These are phyloP conservation scores for Suhomyces terraborum DNA, from an alignment of 1,139 yeast genomes.

Conservation along the genomic window DNA sequence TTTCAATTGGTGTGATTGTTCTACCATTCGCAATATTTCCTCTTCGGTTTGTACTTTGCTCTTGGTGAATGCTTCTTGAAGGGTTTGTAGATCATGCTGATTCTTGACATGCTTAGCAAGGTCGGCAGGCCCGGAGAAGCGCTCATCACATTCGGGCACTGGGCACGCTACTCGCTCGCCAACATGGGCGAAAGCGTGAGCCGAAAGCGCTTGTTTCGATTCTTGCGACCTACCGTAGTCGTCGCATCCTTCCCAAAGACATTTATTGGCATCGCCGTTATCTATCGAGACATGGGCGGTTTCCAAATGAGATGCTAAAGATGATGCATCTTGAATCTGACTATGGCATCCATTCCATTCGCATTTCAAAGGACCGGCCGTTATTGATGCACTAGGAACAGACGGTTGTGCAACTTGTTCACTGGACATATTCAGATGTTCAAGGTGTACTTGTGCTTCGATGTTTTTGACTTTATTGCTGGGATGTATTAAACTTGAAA, in stretches of 20 bases:
- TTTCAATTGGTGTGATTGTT: slow-evolving; percentile 37
- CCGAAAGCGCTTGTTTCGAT: slow-evolving; percentile 57
- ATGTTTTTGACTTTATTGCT: no score
- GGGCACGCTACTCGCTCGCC: slow-evolving; percentile 70
- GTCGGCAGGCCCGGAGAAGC: slow-evolving; percentile 61
- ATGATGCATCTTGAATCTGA: slow-evolving; percentile 18
- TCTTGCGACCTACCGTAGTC: slow-evolving; percentile 58
- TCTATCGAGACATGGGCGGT: slow-evolving; percentile 30
- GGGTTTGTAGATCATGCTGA: slow-evolving; percentile 55
- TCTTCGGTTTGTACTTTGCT: slow-evolving; percentile 18
- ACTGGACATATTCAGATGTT: no score
- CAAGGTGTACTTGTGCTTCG: no score
- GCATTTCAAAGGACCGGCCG: slow-evolving; percentile 21
- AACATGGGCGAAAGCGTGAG: slow-evolving; percentile 67
- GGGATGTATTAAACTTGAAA: no score
- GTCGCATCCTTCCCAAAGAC: slow-evolving; percentile 66
- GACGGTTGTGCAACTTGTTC: not conserved
- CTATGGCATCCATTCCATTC: slow-evolving; percentile 39
- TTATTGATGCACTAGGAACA: not conserved
- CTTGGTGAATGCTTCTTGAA: slow-evolving; percentile 25
- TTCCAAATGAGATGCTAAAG: slow-evolving; percentile 38
- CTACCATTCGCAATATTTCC: slow-evolving; percentile 32
- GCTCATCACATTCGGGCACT: slow-evolving; percentile 67
- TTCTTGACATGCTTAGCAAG: slow-evolving; percentile 64
- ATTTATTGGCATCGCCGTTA: slow-evolving; percentile 31